Base-by-base conservation (phyloP, 202 grass and related monocot species). In the Schoenoplectus tabernaemontani region DNA sequence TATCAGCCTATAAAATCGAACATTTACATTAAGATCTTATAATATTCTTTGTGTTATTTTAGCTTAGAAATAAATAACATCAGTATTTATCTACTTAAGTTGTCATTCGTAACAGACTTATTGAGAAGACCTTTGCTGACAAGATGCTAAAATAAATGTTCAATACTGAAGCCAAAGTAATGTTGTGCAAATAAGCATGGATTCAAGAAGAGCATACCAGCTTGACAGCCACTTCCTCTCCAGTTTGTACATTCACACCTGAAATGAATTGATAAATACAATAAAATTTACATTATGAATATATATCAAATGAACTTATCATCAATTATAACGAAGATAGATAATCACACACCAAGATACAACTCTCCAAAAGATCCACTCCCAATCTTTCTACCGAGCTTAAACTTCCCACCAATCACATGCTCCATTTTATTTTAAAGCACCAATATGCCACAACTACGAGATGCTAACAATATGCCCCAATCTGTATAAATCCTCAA, bases 161-260 rank as follows among this genome's bases (percentile, higher is more conserved):
- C 28, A 36, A 20, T 75, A 75, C 42, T 33, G 46, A 44, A 74
- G 34, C 15, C n/a, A 33, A 50, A 51, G 15, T 9, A n/a, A 54
- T 75, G 15, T 1, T 54, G 70, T 33, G 10, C 7, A 15, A 64
- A 64, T n/a, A n/a, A n/a, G n/a, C n/a, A n/a, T n/a, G n/a, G n/a
- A n/a, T n/a, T n/a, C n/a, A n/a, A n/a, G n/a, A 24, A 37, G 7
- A 34, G 51, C 88, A 43, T 93, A 97, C 93, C 91, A 97, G 85
- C 76, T 93, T 97, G 76, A 97, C 83, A n/a, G 82, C 93, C 11
- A 97, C 93, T 88, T 97, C 93, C 60, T 97, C 93, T 30, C 91
- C 91, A 41, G 83, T 93, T 68, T 97, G 93, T 91, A 93, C 85
- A 51, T 91, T 88, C 32, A 90, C 84, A 84, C 93, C 93, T 97